Conservation (phyloP, 2,329 filamentous ascomycete genomes). For the Cytospora mali region DNA sequence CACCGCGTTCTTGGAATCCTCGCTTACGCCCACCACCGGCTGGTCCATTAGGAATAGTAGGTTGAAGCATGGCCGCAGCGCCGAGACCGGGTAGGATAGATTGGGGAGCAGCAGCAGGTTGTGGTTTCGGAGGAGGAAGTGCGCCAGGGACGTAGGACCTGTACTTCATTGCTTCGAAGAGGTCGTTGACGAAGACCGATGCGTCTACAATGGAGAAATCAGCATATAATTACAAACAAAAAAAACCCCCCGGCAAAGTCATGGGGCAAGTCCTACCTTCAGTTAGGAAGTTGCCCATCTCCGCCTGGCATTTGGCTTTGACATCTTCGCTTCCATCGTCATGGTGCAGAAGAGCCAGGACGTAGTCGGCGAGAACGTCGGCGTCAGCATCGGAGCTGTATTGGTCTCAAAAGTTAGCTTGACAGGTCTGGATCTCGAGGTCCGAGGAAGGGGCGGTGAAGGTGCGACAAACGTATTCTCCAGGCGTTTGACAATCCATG, state of each 20-base stretch:
- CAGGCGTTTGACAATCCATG: constrained; percentile 76
- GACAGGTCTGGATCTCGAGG: not conserved
- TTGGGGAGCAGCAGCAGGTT: constrained; percentile 23
- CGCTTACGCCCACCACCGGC: constrained; percentile 51
- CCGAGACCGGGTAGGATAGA: constrained; percentile 1
- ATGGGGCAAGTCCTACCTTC: constrained; percentile 57
- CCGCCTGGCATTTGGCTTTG: constrained; percentile 67
- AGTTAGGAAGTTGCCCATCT: constrained; percentile 75
- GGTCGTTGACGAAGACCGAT: constrained; percentile 67
- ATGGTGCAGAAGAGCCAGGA: constrained; percentile 74
- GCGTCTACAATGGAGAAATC: constrained; percentile 48
- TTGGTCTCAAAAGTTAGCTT: constrained; percentile 9
- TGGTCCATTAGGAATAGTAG: constrained; percentile 27
- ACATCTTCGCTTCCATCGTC: constrained; percentile 68
- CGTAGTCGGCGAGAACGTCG: constrained; percentile 81
- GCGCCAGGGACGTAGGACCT: constrained; percentile 63
- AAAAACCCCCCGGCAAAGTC: no score
- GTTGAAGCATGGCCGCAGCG: not conserved
- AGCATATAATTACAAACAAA: constrained; percentile 6
- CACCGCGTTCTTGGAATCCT: constrained; percentile 56
- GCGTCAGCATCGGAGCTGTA: constrained; percentile 75
- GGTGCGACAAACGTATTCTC: constrained; percentile 66
- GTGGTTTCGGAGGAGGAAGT: constrained; percentile 42
- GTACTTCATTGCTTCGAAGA: constrained; percentile 66
- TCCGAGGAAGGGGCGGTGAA: constrained; percentile 10